A percentile compares a stretch with the other conserved stretches of the same genome.
Conservation (phyloP, 2,329 filamentous ascomycete genomes). For the Juglanconis sp. region DNA sequence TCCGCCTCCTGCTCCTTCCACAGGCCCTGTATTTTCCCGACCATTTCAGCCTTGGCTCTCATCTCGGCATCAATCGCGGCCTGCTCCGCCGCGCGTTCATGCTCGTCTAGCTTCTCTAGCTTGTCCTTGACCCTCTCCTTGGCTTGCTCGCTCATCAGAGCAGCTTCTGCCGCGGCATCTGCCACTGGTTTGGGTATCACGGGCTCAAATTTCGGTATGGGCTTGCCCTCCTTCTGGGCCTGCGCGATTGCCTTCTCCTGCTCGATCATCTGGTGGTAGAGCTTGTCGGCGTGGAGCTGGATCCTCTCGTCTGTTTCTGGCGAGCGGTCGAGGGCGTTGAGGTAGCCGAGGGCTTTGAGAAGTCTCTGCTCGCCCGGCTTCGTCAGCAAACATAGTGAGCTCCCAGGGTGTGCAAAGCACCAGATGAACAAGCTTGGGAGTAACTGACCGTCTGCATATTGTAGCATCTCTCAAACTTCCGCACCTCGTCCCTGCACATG, state of each 20-base stretch:
- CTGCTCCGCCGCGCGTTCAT: slow-evolving; percentile 61
- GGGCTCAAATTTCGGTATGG: slow-evolving; percentile 57
- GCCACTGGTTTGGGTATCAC: slow-evolving; percentile 41
- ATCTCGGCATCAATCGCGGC: slow-evolving; percentile 62
- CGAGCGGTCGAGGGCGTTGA: slow-evolving; percentile 63
- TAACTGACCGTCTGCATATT: slow-evolving; percentile 71
- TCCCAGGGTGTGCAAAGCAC: neutral
- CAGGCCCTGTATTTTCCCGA: slow-evolving; percentile 51
- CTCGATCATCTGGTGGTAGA: slow-evolving; percentile 82
- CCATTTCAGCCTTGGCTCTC: slow-evolving; percentile 58
- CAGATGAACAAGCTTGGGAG: neutral
- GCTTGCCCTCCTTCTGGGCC: slow-evolving; percentile 60
- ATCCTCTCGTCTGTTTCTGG: slow-evolving; percentile 77
- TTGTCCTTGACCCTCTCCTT: slow-evolving; percentile 51
- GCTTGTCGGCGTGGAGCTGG: slow-evolving; percentile 89
- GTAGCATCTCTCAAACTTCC: slow-evolving; percentile 81
- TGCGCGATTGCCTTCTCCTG: slow-evolving; percentile 75
- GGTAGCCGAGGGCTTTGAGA: slow-evolving; percentile 84
- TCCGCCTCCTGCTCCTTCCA: slow-evolving; percentile 54
- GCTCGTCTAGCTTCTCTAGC: slow-evolving; percentile 55
- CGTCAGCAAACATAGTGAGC: neutral
- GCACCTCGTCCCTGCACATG: slow-evolving; percentile 77
- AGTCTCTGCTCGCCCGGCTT: slow-evolving; percentile 59
- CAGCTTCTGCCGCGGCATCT: slow-evolving; percentile 10
- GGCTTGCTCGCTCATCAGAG: slow-evolving; percentile 42